Evolutionary conservation across 2,329 filamentous ascomycete genomes (phyloP), one percentile per base, ranked within the genome.

Genomic region (Pyricularia pennisetigena): DNA sequence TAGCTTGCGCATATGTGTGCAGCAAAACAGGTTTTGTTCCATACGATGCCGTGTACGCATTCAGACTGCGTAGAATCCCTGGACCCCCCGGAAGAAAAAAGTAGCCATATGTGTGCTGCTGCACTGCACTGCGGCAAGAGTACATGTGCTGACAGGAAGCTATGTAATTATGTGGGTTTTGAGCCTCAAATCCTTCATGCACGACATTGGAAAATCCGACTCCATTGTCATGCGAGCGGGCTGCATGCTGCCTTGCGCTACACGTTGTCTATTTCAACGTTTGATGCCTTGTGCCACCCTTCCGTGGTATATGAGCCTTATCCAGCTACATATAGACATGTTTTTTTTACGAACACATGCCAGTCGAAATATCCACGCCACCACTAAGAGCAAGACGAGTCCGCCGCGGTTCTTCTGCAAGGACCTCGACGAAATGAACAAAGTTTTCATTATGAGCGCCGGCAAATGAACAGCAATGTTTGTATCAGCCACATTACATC

Each of bases 251-350:
- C 63, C 63, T 35, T 65, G 30, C 41, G 6, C 41, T 49, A 49
- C 41, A 49, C 29, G n/a, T 65, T 41, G 63, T 65, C 63, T 65
- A 65, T 65, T 65, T 65, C 63, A 65, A 65, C 63, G 63, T 65
- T 23, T 5, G 29, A n/a, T 30, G n/a, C n/a, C 24, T 65, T 64
- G 16, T 16, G 3, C 4, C 23, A 49, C 16, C 41, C 16, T 5
- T 23, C 12, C 16, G 32, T 32, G 5, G 28, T 30, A 62, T 14
- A 26, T 23, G 20, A 32, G 10, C 16, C 28, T 6, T 35, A 49
- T 49, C 41, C 41, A 49, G 14, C 41, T 49, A 49, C 41, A n/a
- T 35, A 35, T 32, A 35, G 12, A 35, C 10, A 35, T 9, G 5
- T 49, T 1, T 6, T n/a, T 20, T 20, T 49, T 49, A n/a, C 41